Evolutionary conservation across 225 moss, liverwort and hornwort genomes (phyloP), one percentile per base, ranked within the genome.

Genomic region (Polytrichum commune): DNA sequence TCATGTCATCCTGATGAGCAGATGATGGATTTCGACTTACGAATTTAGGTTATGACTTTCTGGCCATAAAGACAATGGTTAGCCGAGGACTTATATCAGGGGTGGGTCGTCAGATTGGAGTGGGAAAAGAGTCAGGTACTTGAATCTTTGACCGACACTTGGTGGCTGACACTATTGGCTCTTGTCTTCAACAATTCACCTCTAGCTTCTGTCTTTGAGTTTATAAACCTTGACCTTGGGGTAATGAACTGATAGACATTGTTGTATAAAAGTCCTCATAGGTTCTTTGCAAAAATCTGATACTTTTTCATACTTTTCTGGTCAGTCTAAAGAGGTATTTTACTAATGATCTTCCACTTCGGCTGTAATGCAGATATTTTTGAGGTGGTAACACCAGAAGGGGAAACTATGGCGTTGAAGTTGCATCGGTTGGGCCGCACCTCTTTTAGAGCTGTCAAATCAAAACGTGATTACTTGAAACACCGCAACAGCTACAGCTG

Each of bases 91-190:
- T 92, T 32, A 91, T 97, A 73, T 76, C 89, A 55, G 97, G 97
- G 25, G 94, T 97, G 61, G 97, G 97, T 46, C 92, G 97, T 67
- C 94, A 97, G 84, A 94, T 97, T 84, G 97, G 97, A 69, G 94
- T 97, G 23, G 97, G 97, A 68, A 97, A 97, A 75, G 97, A 97
- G 72, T 97, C 97, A 61, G 96, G 96, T 96, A 79, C 65, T 79
- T 6, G 58, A 24, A 58, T 58, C n/a, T 58, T 23, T 46, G 4
- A 13, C 46, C 46, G 4, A 46, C 46, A 46, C 32, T 32, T 32
- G 32, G 32, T 32, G 32, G 7, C 32, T 32, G 32, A 8, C 32
- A 7, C 46, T 13, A 13, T 46, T 46, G 46, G 46, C 46, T 46
- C 46, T 46, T 46, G 46, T 46, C 46, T 46, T 4, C 46, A 46